phyloP scores from a whole-genome alignment of 495 filamentous ascomycete genomes.

The Evansstolkia leycettana region DNA sequence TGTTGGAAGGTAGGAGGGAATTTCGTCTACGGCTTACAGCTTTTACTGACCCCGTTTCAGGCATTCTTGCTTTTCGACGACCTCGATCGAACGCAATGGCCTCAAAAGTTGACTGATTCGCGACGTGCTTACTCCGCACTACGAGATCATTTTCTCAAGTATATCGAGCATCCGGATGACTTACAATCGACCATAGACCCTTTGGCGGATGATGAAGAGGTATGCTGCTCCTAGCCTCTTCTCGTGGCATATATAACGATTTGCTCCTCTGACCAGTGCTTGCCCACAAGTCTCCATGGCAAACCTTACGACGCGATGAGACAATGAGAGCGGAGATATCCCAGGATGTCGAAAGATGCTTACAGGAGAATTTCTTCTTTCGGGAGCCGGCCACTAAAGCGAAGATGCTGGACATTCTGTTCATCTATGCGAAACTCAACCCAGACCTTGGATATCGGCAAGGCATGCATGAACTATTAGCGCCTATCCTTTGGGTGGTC shows the following conservation, averaged over 20 bases:
- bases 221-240: constrained; percentile 24
- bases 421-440: constrained; percentile 91
- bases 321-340: constrained; percentile 73
- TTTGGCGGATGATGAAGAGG: constrained; percentile 72
- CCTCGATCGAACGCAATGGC: constrained; percentile 57
- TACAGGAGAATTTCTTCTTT: constrained; percentile 89
- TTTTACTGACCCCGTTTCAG: constrained; percentile 30
- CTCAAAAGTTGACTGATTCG: constrained; percentile 48
- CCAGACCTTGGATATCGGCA: constrained; percentile 82
- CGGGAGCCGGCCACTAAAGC: constrained; percentile 65
- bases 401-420: constrained; percentile 78
- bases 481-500: constrained; percentile 81
- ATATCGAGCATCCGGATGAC: constrained; percentile 71
- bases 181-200: constrained; percentile 68
- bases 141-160: constrained; percentile 60
- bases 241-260: constrained; percentile 2
- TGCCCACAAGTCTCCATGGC: constrained; percentile 73
- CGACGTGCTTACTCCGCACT: constrained; percentile 62
- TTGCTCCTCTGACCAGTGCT: constrained; percentile 31
- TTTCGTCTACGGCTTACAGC: not conserved
- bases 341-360: constrained; percentile 88
- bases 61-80: constrained; percentile 70
- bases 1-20: constrained; percentile 71
- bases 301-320: constrained; percentile 71
- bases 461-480: constrained; percentile 94